Conservation (phyloP, 345 rosid species). For the Bruguiera parviflora region DNA sequence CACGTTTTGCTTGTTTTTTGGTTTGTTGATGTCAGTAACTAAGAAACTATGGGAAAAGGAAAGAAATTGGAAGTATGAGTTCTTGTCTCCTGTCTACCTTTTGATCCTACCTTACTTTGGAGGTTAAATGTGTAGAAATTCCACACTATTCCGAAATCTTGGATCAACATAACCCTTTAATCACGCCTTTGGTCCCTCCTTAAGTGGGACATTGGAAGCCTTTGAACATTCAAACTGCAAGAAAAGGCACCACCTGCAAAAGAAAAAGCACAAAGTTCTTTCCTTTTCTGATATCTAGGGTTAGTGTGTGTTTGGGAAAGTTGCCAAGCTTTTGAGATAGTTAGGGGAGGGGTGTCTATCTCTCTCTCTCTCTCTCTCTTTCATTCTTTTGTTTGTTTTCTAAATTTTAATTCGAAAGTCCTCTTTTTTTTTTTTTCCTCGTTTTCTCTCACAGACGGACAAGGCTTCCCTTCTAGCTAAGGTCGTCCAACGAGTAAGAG, state of each 20-base stretch:
- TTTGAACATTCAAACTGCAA: constrained; percentile 33
- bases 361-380: neutral
- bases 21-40: too few species aligned
- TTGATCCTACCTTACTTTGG: too few species aligned
- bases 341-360: constrained; percentile 24
- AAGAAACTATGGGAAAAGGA: neutral
- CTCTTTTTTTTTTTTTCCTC: neutral
- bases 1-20: too few species aligned
- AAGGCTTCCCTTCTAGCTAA: constrained; percentile 93
- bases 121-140: too few species aligned
- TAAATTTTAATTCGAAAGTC: neutral
- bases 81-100: neutral
- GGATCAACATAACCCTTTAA: too few species aligned
- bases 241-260: constrained; percentile 11
- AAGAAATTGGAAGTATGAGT: constrained; percentile 6
- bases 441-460: constrained; percentile 58
- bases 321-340: constrained; percentile 34
- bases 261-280: constrained; percentile 18
- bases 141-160: too few species aligned
- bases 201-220: too few species aligned
- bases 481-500: constrained; percentile 87
- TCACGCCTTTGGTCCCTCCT: neutral
- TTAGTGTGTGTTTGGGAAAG: constrained; percentile 38
- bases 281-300: constrained; percentile 21
- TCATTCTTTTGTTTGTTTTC: too few species aligned